These are phyloP conservation scores for Acanthamoeba castellanii DNA, from an alignment of 208 protist genomes.

Conservation along the genomic window DNA sequence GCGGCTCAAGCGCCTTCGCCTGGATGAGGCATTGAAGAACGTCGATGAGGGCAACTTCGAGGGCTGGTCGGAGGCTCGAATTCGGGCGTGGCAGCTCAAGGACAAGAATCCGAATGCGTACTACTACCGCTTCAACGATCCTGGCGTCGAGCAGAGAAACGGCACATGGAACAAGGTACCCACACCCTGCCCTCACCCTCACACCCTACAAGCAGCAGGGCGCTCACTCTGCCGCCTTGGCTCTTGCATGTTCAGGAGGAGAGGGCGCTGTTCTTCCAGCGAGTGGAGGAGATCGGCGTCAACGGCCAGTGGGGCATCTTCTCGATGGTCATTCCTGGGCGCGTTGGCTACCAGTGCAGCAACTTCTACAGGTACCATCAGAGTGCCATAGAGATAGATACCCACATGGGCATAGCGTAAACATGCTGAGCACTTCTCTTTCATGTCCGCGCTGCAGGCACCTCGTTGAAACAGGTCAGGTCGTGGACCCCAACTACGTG, in stretches of 20 bases:
- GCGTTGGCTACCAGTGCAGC: constrained; percentile 88
- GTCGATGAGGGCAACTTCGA: constrained; percentile 68
- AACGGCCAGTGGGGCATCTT: constrained; percentile 89
- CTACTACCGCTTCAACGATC: constrained; percentile 88
- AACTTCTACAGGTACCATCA: constrained; percentile 82
- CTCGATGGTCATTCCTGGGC: constrained; percentile 86
- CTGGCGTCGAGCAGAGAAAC: constrained; percentile 80
- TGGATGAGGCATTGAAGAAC: constrained; percentile 77
- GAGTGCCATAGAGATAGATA: not conserved
- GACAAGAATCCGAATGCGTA: constrained; percentile 87
- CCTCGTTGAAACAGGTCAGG: constrained; percentile 77
- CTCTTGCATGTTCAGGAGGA: constrained; percentile 74
- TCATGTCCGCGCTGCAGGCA: not conserved
- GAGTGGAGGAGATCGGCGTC: constrained; percentile 83
- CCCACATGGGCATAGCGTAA: not conserved
- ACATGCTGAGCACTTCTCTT: not conserved
- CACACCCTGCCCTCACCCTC: not conserved
- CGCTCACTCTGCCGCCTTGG: not conserved
- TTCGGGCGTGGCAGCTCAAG: constrained; percentile 79
- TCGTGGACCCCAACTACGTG: constrained; percentile 82
- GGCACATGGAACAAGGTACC: constrained; percentile 79
- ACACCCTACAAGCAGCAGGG: not conserved
- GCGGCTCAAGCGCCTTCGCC: constrained; percentile 50
- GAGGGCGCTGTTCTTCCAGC: constrained; percentile 79
- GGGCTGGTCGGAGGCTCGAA: constrained; percentile 81